Evolutionary conservation across 2,329 filamentous ascomycete genomes (phyloP).

Genomic region (Bipolaris oryzae): DNA sequence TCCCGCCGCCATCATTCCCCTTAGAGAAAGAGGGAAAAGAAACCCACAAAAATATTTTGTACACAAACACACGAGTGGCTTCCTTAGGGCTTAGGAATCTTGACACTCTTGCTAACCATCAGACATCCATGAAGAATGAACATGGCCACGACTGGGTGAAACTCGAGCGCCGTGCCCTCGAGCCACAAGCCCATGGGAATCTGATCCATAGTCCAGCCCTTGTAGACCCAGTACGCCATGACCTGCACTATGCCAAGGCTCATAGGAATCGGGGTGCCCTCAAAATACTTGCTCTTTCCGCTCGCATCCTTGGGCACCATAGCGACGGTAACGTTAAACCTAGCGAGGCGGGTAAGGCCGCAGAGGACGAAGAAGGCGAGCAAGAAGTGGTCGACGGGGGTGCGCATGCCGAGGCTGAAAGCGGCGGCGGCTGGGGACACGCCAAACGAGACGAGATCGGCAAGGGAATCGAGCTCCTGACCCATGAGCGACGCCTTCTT

Average conservation of each 20-base stretch:
- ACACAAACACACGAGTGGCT: background rate
- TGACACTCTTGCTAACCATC: slow-evolving; percentile 94
- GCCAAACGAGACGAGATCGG: slow-evolving; percentile 95
- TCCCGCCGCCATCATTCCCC: background rate
- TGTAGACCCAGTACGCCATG: slow-evolving; percentile 88
- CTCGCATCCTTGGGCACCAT: slow-evolving; percentile 88
- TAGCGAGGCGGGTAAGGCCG: slow-evolving; percentile 88
- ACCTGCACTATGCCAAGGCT: slow-evolving; percentile 78
- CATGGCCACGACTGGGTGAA: slow-evolving; percentile 80
- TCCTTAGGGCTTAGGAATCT: slow-evolving; percentile 80
- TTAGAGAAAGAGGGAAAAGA: background rate
- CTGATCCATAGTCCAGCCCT: slow-evolving; percentile 77
- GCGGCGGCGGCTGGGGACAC: slow-evolving; percentile 86
- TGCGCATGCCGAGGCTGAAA: slow-evolving; percentile 87
- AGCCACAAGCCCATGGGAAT: slow-evolving; percentile 77
- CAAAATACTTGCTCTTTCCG: slow-evolving; percentile 94
- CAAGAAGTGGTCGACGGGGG: slow-evolving; percentile 78
- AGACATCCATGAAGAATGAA: slow-evolving; percentile 89
- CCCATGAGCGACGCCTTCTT: slow-evolving; percentile 98
- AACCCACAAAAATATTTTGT: background rate
- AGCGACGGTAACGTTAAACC: slow-evolving; percentile 95
- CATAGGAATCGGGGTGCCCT: slow-evolving; percentile 95
- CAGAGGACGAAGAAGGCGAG: slow-evolving; percentile 92
- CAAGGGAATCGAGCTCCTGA: slow-evolving; percentile 93
- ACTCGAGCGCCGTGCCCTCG: slow-evolving; percentile 72